These are phyloP conservation scores for Dictyostelium firmibasis DNA, from an alignment of 78 protist genomes.

Conservation along the genomic window DNA sequence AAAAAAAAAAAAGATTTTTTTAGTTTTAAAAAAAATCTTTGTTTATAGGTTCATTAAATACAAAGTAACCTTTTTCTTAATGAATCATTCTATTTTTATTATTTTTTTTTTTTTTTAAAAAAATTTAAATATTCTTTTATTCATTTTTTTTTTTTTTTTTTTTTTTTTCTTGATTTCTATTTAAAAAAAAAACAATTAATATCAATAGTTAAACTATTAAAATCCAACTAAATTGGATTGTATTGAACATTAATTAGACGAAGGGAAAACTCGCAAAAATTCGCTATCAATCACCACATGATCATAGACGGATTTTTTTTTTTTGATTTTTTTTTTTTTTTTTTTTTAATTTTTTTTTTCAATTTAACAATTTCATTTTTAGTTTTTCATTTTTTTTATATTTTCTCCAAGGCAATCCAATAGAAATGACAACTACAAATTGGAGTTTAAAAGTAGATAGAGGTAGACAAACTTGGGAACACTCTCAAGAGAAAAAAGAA, in stretches of 20 bases:
- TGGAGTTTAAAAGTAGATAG: conserved; percentile 79
- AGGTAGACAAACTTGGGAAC: conserved; percentile 79
- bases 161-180: no score
- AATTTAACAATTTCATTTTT: not conserved
- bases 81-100: no score
- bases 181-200: no score
- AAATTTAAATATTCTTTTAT: no score
- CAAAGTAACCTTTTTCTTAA: no score
- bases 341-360: not conserved
- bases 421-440: not conserved
- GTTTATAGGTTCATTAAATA: no score
- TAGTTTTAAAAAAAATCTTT: no score
- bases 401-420: not conserved
- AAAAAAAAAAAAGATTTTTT: no score
- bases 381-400: not conserved
- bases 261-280: not conserved
- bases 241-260: not conserved
- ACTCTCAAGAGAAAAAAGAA: not conserved
- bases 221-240: not conserved
- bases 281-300: not conserved
- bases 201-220: no score
- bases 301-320: not conserved
- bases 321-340: not conserved
- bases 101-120: no score
- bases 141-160: no score